Base-by-base conservation (phyloP, 345 rosid species). In the Arabis alpina region DNA sequence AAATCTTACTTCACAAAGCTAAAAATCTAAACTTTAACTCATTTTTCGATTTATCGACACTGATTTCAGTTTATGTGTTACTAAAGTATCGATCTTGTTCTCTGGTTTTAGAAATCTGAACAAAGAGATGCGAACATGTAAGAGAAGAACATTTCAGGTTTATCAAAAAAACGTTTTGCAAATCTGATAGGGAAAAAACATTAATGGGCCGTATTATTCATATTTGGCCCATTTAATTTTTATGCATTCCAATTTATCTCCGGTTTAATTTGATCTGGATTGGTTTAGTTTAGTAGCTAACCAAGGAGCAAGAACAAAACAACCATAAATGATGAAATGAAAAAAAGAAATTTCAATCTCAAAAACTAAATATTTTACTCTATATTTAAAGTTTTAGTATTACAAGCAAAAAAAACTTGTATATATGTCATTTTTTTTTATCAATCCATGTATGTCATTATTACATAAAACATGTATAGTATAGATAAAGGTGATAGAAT, bases 101-200 rank as follows among this genome's bases (percentile, higher is more conserved):
- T 72, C 70, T 24, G 56, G 55, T 63, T 63, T 10, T 11, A 63
- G 39, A 42, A 32, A 63, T 43, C 53, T 43, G 39, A 15, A 4
- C 42, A 14, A 16, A 47, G 59, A 48, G 72, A 45, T 45, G 55
- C 64, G 54, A 19, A 13, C 74, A 59, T 61, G 66, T 44, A 14
- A 15, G 41, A 28, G 41, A 45, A 44, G 52, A 61, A 4, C 57
- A 14, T 37, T 27, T 66, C 50, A 52, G 70, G 61, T 40, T 66
- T 40, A 24, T 50, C 47, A n/a, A n/a, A 13, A 11, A 51, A 25
- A 11, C 14, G 8, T 1, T 23, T 4, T 51, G 54, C 10, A n/a
- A 6, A 12, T 12, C 49, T 59, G 11, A 28, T 61, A n/a, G n/a
- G n/a, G 8, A 44, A 8, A 10, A 7, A 34, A 48, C 24, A 37